These are phyloP conservation scores for Geotrichum klebahnii DNA, from an alignment of 1,139 yeast species.

Conservation along the genomic window DNA sequence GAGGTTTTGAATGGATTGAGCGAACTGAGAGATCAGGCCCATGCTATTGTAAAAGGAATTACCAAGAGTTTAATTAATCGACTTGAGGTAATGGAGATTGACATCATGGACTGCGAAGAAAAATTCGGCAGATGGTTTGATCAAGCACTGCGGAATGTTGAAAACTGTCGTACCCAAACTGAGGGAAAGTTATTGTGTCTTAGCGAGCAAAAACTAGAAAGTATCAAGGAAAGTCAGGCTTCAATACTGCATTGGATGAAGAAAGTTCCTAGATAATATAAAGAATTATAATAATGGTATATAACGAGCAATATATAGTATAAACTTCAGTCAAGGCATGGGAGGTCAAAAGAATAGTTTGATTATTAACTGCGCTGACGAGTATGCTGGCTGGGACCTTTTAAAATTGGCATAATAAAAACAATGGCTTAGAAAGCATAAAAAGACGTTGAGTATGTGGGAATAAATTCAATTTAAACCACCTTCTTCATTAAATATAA, in stretches of 20 bases:
- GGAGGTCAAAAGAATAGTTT: no score
- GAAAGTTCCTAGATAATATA: background rate
- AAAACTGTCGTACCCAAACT: background rate
- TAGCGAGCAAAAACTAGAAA: background rate
- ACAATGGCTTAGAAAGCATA: no score
- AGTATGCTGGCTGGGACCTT: no score
- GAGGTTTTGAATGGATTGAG: constrained; percentile 1
- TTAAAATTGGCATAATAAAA: no score
- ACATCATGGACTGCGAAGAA: constrained; percentile 5
- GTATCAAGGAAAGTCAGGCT: background rate
- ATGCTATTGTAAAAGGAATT: constrained; percentile 1
- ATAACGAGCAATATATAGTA: no score
- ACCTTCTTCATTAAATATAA: no score
- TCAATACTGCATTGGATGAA: background rate
- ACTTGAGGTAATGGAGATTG: constrained; percentile 9
- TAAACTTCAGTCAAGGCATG: no score
- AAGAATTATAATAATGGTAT: background rate
- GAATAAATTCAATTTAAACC: background rate
- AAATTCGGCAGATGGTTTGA: constrained; percentile 11
- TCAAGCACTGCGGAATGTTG: background rate
- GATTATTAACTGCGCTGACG: no score
- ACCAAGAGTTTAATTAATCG: constrained; percentile 3
- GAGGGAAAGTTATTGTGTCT: background rate
- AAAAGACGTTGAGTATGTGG: background rate
- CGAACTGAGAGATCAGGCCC: constrained; percentile 5